Conservation (phyloP, 2,329 filamentous ascomycete species). For the Teratosphaeria nubilosa region DNA sequence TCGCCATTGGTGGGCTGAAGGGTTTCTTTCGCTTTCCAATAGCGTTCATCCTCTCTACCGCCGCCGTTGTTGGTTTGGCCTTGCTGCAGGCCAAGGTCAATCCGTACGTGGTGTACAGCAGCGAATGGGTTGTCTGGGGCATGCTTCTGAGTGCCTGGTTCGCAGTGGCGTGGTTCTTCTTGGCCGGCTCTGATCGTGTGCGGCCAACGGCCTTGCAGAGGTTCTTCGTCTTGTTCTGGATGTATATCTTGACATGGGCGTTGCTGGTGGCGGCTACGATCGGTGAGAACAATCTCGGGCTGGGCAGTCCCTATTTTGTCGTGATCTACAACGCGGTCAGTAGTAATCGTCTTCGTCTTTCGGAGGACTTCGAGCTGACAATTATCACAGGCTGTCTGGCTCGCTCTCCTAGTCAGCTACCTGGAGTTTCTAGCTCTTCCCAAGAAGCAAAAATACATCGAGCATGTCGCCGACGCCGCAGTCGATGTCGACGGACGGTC, state of each 20-base stretch:
- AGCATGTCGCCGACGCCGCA: constrained; percentile 31
- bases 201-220: constrained; percentile 80
- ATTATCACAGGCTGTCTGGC: constrained; percentile 41
- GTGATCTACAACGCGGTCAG: constrained; percentile 60
- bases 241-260: constrained; percentile 66
- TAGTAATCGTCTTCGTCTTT: neutral
- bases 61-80: constrained; percentile 60
- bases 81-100: constrained; percentile 75
- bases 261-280: constrained; percentile 63
- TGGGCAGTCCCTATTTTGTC: constrained; percentile 69
- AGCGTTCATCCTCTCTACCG: constrained; percentile 57
- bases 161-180: constrained; percentile 70
- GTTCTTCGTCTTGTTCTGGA: constrained; percentile 72
- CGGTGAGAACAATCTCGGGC: constrained; percentile 61
- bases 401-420: constrained; percentile 65
- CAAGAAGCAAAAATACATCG: constrained; percentile 59
- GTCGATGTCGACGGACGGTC: constrained; percentile 11
- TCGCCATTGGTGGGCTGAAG: constrained; percentile 62
- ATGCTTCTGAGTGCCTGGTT: constrained; percentile 80
- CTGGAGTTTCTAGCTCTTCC: constrained; percentile 68
- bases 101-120: constrained; percentile 84
- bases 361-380: neutral
- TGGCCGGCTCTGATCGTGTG: constrained; percentile 65
- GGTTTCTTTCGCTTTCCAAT: constrained; percentile 80
- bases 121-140: constrained; percentile 71